Percentiles rank a stretch among this genome's conserved stretches.
Conservation (phyloP, 768 basidiomycete genomes). For the Lyophyllum atratum region DNA sequence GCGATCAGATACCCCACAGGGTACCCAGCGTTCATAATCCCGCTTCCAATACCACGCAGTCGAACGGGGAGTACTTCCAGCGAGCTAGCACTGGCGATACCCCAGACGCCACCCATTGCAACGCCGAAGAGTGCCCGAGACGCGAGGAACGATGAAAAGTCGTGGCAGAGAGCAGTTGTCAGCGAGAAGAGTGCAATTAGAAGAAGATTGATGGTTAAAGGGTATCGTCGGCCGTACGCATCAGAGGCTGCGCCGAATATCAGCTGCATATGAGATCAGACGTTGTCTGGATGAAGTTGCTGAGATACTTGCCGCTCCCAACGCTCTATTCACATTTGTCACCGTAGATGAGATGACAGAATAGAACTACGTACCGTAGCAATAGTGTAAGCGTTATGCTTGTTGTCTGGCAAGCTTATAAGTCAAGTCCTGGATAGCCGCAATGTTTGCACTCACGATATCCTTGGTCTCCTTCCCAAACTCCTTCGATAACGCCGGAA, state of each 20-base stretch:
- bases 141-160: constrained; percentile 77
- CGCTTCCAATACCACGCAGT: constrained; percentile 81
- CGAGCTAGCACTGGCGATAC: constrained; percentile 75
- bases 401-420: constrained; percentile 48
- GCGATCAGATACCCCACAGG: constrained; percentile 84
- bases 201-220: constrained; percentile 74
- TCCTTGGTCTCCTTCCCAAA: constrained; percentile 42
- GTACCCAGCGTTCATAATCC: constrained; percentile 88
- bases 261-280: constrained; percentile 32
- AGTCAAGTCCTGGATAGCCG: not conserved
- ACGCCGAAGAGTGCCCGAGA: constrained; percentile 83
- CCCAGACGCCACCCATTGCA: constrained; percentile 91
- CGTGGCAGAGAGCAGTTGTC: constrained; percentile 78
- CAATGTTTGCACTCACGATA: constrained; percentile 35
- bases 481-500: constrained; percentile 45
- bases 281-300: too few relatives aligned
- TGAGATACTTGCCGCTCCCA: too few relatives aligned
- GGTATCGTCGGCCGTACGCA: constrained; percentile 93
- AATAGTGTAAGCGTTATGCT: constrained; percentile 91
- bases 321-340: constrained; percentile 18
- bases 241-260: constrained; percentile 87
- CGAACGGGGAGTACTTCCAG: constrained; percentile 90
- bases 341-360: constrained; percentile 28
- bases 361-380: constrained; percentile 79
- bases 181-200: constrained; percentile 75